Conservation (phyloP, 352 stramenopile genomes). For the Phytophthora macrochlamydospora region DNA sequence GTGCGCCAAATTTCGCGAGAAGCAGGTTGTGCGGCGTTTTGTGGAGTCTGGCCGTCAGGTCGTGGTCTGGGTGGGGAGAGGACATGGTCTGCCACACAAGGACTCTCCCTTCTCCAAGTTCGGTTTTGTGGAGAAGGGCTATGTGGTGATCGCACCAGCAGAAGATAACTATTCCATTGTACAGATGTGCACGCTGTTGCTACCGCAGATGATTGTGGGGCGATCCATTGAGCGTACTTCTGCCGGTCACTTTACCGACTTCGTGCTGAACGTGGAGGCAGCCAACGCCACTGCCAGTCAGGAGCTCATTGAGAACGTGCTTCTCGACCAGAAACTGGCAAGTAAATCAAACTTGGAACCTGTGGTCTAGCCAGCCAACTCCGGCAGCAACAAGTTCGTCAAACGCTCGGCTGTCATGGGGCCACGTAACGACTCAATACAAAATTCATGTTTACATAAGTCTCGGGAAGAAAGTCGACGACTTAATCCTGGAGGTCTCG, state of each 20-base stretch:
- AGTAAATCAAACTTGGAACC: too few relatives aligned
- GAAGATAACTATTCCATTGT: conserved; percentile 45
- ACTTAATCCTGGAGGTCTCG: too few relatives aligned
- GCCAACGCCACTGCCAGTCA: conserved; percentile 46
- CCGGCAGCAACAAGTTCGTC: conserved; percentile 7
- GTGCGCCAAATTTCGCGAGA: conserved; percentile 36
- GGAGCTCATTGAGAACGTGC: conserved; percentile 62
- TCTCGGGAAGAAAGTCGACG: too few relatives aligned
- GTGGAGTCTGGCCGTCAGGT: conserved; percentile 41
- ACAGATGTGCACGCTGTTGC: conserved; percentile 61
- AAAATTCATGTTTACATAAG: too few relatives aligned
- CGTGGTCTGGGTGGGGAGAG: conserved; percentile 43
- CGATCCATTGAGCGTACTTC: conserved; percentile 34
- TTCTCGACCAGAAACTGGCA: conserved; percentile 36
- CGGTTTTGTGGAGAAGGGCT: conserved; percentile 61
- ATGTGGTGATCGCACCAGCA: conserved; percentile 48
- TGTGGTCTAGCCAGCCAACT: too few relatives aligned
- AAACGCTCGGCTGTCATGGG: not conserved
- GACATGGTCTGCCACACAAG: conserved; percentile 17
- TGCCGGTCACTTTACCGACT: conserved; percentile 51
- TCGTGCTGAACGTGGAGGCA: conserved; percentile 47
- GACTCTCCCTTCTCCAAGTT: conserved; percentile 44
- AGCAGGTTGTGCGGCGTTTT: conserved; percentile 45
- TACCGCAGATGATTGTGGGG: conserved; percentile 44
- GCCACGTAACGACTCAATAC: too few relatives aligned